Evolutionary conservation across 805 yeast species (phyloP), one percentile per base, ranked within the genome.

Genomic region (Tetrapisispora pingtungensis): DNA sequence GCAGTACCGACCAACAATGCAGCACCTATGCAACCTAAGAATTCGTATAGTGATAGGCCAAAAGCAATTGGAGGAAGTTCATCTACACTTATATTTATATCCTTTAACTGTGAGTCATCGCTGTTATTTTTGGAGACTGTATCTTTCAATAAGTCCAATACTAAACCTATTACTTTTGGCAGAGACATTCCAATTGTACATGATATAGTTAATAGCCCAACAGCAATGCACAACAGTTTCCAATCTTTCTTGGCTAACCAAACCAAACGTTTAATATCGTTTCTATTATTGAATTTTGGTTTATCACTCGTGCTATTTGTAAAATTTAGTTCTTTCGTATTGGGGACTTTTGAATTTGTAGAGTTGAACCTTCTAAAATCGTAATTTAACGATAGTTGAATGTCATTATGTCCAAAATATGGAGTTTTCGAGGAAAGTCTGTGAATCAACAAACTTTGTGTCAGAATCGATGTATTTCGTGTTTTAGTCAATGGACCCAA

Each of bases 1-100:
- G 69, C 48, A 2, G 87, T 76, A 1, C 95, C 95, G 4, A 78
- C 52, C 0, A 75, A 53, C 56, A 87, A 81, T 3, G 84, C 62
- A 2, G 69, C 70, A 7, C 77, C 77, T 26, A 85, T 62, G 0
- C 74, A 75, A 0, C 70, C 59, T 50, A 84, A 76, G 58, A 90
- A 89, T 41, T 75, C 72, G 33, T 67, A 56, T 3, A 44, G 22
- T n/a, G 76, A 68, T 26, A 50, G 19, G 4, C 39, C 41, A 34
- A 44, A 44, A 6, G 42, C 42, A 35, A 44, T 40, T 3, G 40
- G 40, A 7, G 49, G 48, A 12, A 48, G n/a, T 6, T 37, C 37
- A 12, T 36, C 32, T 14, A 46, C 34, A 10, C 36, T 30, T 7
- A 49, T 46, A 14, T 38, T 35, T 14, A 37, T 12, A 17, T 35